Evolutionary conservation across 2,329 filamentous ascomycete species (phyloP).

Genomic region (Aphanoascus verrucosus): DNA sequence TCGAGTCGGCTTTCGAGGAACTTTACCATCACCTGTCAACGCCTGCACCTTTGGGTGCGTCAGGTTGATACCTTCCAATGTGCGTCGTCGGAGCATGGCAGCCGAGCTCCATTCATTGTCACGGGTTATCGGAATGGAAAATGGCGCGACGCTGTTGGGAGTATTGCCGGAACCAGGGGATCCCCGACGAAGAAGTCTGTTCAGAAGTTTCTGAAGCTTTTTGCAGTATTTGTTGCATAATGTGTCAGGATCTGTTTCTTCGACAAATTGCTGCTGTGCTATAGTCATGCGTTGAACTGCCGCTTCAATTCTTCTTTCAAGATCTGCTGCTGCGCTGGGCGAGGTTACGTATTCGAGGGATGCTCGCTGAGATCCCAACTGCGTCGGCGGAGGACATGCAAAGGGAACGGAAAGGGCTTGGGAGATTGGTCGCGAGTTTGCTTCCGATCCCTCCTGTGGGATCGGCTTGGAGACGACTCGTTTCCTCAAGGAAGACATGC

Average conservation of each 20-base stretch:
- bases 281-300: neutral
- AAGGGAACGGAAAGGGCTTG: no score
- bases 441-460: no score
- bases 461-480: neutral
- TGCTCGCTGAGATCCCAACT: neutral
- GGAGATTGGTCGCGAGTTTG: neutral
- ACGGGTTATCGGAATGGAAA: neutral
- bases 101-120: neutral
- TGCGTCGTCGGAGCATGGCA: neutral
- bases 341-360: neutral
- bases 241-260: neutral
- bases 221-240: neutral
- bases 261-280: neutral
- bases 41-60: constrained; percentile 7
- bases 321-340: neutral
- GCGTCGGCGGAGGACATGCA: neutral
- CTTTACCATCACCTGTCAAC: constrained; percentile 8
- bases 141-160: neutral
- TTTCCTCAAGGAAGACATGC: neutral
- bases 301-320: constrained; percentile 5
- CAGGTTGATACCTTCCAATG: constrained; percentile 12
- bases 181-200: neutral
- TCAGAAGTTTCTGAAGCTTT: neutral
- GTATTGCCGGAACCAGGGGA: neutral
- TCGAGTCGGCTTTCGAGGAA: constrained; percentile 8